Evolutionary conservation across 129 eudicot genomes (phyloP), one percentile per base, ranked within the genome.

Genomic region (Mikania micrantha): DNA sequence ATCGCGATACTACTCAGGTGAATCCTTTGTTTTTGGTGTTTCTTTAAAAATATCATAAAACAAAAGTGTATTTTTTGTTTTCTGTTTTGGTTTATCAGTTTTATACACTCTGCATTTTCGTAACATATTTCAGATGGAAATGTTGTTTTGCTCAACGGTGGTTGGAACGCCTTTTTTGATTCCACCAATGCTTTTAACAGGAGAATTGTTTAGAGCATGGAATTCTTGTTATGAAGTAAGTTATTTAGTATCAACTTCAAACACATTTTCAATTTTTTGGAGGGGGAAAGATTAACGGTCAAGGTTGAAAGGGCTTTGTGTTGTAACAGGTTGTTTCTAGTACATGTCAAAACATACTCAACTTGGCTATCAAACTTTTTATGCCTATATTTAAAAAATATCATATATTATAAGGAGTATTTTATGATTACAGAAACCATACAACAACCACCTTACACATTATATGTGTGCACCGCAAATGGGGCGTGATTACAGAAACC

Each of bases 1-100:
- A 86, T 77, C 96, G 93, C 2, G 93, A 89, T 28, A 93, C 99
- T 12, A 93, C 95, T 28, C 99, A 93, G 95, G 99, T 93, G n/a
- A 59, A 38, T 2, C 6, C 47, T 0, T 48, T 11, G 48, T 27
- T 29, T 20, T 32, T 24, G 13, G 13, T 47, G 34, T 16, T 60
- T 60, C 61, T 7, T 50, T 15, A 50, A 41, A 40, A 28, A 22
- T 6, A 39, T 27, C 35, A 38, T 63, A 39, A 24, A 44, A 47
- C 22, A 22, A 0, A 22, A 52, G 59, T 52, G 31, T 1, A 5
- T 2, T 24, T 27, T 12, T 27, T 56, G 12, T 53, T 53, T 22
- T 9, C 24, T 56, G 13, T 41, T 41, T 29, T 5, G n/a, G 60
- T 25, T 34, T 21, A 50, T 65, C 47, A 20, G 64, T 52, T 24